Evolutionary conservation across 179 eudicot species (phyloP), one percentile per base, ranked within the genome.

Genomic region (Gypsophila paniculata): DNA sequence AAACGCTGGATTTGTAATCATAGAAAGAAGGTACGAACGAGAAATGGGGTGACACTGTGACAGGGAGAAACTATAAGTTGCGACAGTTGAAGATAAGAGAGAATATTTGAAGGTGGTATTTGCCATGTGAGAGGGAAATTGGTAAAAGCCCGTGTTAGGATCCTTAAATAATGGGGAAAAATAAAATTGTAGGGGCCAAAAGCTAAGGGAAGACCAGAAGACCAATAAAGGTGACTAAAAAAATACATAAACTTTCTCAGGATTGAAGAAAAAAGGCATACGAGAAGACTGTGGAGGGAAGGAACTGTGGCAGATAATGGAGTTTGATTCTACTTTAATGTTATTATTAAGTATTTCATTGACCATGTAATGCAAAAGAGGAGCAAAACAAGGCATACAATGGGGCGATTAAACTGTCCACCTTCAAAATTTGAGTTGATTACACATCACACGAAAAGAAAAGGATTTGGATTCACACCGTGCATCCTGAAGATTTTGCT

Each of bases 401-500:
- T 5, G 29, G 3, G 15, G 52, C 29, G 4, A 64, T 9, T 0
- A 18, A 9, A 51, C 58, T 19, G 42, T 34, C 18, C 18, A 18
- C 18, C 29, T n/a, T 34, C 36, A 17, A 26, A 22, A 23, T 52
- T 25, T 53, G 21, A 38, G 26, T 60, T 64, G 19, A 59, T 22
- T 34, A 38, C 17, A 3, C 6, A 6, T 23, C 49, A 8, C 51
- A 19, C 61, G 46, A 2, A 42, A 77, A 66, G 25, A 52, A 1
- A 9, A 6, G 39, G 15, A 3, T 64, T 21, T 17, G 53, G 78
- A 58, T 2, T 9, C 72, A 21, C 85, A 94, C 99, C 99, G 82
- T 69, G 99, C 99, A 69, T 91, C 99, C 78, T 91, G 99, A 58
- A 94, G 87, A 81, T 91, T 94, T 21, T 91, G 85, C 82, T 91